Base-by-base conservation (phyloP, 2,329 filamentous ascomycete species). In the Cladophialophora psammophila region DNA sequence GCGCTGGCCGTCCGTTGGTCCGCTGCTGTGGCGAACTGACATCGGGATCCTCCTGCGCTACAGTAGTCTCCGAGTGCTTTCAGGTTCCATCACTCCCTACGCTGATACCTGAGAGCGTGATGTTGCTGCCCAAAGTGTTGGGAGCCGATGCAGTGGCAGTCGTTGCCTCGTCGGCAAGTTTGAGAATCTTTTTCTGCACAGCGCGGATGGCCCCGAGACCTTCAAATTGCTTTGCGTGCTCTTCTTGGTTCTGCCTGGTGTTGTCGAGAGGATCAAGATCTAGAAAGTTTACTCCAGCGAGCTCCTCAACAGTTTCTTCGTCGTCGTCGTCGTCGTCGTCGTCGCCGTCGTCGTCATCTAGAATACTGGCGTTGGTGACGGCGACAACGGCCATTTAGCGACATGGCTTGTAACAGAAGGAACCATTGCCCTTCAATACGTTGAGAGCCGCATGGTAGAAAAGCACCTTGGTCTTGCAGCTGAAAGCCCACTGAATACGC, bases 361-460 rank as follows among this genome's bases (percentile, higher is more conserved):
- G 13, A 53, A 13, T n/a, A 2, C 20, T 18, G 50, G 26, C 13
- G 10, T 26, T 31, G 20, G 50, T n/a, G 50, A 53, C 50, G 26
- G 20, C 12, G 50, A 53, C 50, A 15, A 53, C 10, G 50, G 50
- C 50, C 50, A 53, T n/a, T 18, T 5, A 53, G 50, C 50, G 50
- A 18, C 20, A 53, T 53, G 12, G 50, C 20, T 26, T 53, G 50
- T 31, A 53, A 2, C 15, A 53, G 20, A n/a, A 53, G 50, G 50
- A 5, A n/a, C 5, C 15, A 53, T 53, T 53, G 50, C 50, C 50
- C 20, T 53, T 53, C 5, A 53, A 26, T 26, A 5, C 50, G 50
- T 53, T 53, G 50, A 53, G 50, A 31, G 50, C 50, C 2, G 15
- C 50, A 53, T 53, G 50, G 50, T 53, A 53, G 50, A 53, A 53